Conservation (phyloP, 1,284 basidiomycete genomes). For the Farysia itapuensis region DNA sequence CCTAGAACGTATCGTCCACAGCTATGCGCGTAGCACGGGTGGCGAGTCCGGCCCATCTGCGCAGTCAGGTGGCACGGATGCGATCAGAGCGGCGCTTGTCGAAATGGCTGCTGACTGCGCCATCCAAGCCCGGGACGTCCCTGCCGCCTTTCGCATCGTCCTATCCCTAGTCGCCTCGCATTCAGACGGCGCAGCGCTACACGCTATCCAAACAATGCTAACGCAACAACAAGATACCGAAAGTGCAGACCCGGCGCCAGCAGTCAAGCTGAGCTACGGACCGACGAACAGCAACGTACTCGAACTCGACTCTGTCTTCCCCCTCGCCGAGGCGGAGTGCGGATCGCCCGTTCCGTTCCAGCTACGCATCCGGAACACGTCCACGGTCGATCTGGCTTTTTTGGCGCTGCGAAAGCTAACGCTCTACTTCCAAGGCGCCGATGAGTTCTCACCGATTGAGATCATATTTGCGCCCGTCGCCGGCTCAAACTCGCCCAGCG, state of each 20-base stretch:
- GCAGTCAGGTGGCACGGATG: not conserved
- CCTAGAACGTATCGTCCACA: constrained; percentile 40
- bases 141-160: constrained; percentile 1
- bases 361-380: not conserved
- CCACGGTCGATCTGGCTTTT: not conserved
- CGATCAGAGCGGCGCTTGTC: constrained; percentile 9
- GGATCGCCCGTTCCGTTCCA: constrained; percentile 6
- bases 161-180: not conserved
- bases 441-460: no score
- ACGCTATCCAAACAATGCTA: not conserved
- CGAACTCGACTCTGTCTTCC: constrained; percentile 4
- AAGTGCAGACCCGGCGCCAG: no score
- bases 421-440: not conserved
- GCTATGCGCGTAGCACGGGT: constrained; percentile 21
- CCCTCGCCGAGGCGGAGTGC: not conserved
- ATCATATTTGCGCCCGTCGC: not conserved
- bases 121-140: not conserved
- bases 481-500: not conserved
- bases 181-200: not conserved
- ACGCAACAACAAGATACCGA: no score
- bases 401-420: not conserved
- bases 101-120: constrained; percentile 22
- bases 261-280: not conserved
- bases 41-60: no score
- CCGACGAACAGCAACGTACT: constrained; percentile 1